phyloP scores from a whole-genome alignment of 2,329 filamentous ascomycete genomes.

The Fusarium acutatum region DNA sequence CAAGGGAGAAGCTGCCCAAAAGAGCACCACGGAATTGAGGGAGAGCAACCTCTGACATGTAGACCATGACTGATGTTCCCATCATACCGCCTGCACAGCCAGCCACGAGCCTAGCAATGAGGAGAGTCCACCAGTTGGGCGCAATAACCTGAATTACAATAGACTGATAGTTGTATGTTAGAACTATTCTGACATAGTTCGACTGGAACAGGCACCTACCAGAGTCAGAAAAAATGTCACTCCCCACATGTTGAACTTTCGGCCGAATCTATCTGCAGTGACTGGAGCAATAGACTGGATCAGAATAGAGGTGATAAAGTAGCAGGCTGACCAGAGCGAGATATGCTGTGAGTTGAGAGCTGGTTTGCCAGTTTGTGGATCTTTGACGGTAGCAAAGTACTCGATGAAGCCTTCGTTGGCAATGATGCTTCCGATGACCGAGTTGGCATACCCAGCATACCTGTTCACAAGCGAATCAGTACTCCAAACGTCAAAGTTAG shows the following conservation, averaged over 20 bases:
- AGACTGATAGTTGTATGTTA: not conserved
- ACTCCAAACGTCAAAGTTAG: not conserved
- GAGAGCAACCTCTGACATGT: constrained; percentile 16
- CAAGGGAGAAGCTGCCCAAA: constrained; percentile 4
- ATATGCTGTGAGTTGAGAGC: not conserved
- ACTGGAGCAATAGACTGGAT: not conserved
- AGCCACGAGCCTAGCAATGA: constrained; percentile 9
- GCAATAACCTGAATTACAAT: not conserved
- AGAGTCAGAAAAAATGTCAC: not conserved
- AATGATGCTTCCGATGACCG: not conserved
- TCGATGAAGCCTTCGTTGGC: not conserved
- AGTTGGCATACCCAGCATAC: not conserved
- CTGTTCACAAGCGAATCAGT: not conserved
- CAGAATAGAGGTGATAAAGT: not conserved
- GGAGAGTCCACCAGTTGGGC: not conserved
- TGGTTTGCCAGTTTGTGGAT: not conserved
- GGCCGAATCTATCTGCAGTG: not conserved
- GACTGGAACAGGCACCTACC: not conserved
- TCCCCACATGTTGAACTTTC: not conserved
- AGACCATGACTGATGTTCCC: constrained; percentile 19
- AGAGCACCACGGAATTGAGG: constrained; percentile 6
- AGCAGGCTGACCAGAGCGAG: not conserved
- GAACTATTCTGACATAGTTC: not conserved
- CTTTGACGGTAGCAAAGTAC: not conserved
- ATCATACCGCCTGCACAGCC: constrained; percentile 16